Evolutionary conservation across 129 eudicot genomes (phyloP), one percentile per base, ranked within the genome.

Genomic region (Artemisia argyi): DNA sequence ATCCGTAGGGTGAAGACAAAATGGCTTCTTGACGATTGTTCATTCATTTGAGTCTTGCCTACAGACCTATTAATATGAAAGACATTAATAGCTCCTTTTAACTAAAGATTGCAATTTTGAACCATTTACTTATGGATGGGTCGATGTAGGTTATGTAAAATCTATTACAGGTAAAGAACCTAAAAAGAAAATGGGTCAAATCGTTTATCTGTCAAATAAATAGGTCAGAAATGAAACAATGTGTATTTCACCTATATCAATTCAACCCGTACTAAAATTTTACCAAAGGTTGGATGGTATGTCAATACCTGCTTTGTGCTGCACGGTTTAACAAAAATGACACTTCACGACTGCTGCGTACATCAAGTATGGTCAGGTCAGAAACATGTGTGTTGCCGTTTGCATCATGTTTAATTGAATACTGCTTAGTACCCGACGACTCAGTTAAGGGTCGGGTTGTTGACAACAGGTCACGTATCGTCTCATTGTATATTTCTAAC

Each of bases 31-130:
- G 99, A 95, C 5, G 99, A 95, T 35, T 95, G 96, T 69, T 95
- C 99, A 75, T 95, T 95, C 97, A 95, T 95, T 68, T 91, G 97
- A 65, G 99, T 95, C 85, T 81, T 91, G 70, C 99, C 99, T 2
- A 95, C 99, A 46, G 99, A 95, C 87, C 99, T 95, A 79, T 39
- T 39, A 65, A 79, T 18, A 55, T 9, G 66, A 51, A 46, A 52
- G 42, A 63, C 46, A 26, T 51, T 42, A 17, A 71, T 14, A 39
- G 48, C 18, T 12, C 35, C 5, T 46, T 16, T 13, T 18, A 58
- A 20, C 42, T 61, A 61, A 11, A 28, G 20, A 17, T 30, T 1
- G 13, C 20, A 30, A 30, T 1, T 28, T 61, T 2, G 11, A 28
- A 10, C 44, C 48, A 61, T 20, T 58, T 58, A 58, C 63, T 58